These are phyloP conservation scores for Neobulgaria alba DNA, from an alignment of 2,329 filamentous ascomycete genomes.

Conservation along the genomic window DNA sequence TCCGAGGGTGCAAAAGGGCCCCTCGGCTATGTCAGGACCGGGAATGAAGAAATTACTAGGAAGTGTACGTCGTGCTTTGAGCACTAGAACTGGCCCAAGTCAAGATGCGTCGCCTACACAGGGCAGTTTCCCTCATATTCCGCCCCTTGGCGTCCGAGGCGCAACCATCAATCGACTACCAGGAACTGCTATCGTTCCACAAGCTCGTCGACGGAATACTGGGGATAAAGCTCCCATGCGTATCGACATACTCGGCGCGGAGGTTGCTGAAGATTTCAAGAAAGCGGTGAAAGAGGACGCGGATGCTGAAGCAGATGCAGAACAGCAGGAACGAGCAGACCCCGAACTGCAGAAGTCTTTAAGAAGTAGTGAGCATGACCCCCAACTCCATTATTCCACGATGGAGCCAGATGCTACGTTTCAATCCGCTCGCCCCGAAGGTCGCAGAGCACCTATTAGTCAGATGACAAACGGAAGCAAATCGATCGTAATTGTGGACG, in stretches of 20 bases:
- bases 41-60: slow-evolving; percentile 82
- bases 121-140: slow-evolving; percentile 28
- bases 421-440: slow-evolving; percentile 10
- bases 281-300: slow-evolving; percentile 61
- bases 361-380: slow-evolving; percentile 11
- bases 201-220: slow-evolving; percentile 38
- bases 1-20: slow-evolving; percentile 36
- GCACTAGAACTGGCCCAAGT: slow-evolving; percentile 36
- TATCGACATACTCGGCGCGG: slow-evolving; percentile 76
- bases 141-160: slow-evolving; percentile 29
- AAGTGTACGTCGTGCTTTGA: slow-evolving; percentile 74
- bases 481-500: slow-evolving; percentile 72
- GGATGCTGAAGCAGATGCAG: slow-evolving; percentile 30
- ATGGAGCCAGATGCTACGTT: slow-evolving; percentile 21
- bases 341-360: slow-evolving; percentile 20
- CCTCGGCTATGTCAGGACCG: slow-evolving; percentile 55
- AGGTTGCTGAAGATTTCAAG: slow-evolving; percentile 70
- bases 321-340: slow-evolving; percentile 4
- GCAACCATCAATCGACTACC: slow-evolving; percentile 50
- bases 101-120: slow-evolving; percentile 28
- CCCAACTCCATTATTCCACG: slow-evolving; percentile 17
- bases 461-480: slow-evolving; percentile 65
- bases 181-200: slow-evolving; percentile 51
- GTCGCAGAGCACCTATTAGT: slow-evolving; percentile 15
- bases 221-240: slow-evolving; percentile 48